A percentile compares a stretch with the other conserved stretches of the same genome.
Conservation (phyloP, 352 stramenopile genomes). For the Lagenidium giganteum region DNA sequence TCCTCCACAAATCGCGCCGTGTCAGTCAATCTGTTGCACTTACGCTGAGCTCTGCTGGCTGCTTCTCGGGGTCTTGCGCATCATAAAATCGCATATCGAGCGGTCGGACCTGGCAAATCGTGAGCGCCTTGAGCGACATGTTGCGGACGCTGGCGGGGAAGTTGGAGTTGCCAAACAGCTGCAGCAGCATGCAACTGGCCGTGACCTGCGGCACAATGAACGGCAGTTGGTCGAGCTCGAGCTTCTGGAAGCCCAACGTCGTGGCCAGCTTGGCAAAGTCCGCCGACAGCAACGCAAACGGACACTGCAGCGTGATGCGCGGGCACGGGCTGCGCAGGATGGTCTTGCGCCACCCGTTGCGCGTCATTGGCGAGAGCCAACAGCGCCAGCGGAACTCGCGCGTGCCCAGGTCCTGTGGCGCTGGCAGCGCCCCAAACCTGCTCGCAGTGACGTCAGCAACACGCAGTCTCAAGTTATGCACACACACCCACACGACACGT, state of each 20-base stretch:
- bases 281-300: constrained; percentile 57
- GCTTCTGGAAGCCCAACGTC: constrained; percentile 57
- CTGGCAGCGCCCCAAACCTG: constrained; percentile 57
- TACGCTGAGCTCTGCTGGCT: constrained; percentile 28
- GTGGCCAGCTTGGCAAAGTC: constrained; percentile 83
- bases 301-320: constrained; percentile 69
- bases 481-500: no score
- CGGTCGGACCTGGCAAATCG: constrained; percentile 61
- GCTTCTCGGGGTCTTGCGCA: constrained; percentile 17
- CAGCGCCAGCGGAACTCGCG: constrained; percentile 78
- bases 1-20: no score
- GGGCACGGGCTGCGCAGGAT: constrained; percentile 58
- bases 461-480: neutral
- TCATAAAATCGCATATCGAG: constrained; percentile 69
- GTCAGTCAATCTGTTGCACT: no score
- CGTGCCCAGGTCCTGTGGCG: constrained; percentile 65
- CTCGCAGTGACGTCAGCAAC: neutral
- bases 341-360: constrained; percentile 40
- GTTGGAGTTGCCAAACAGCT: constrained; percentile 78
- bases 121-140: constrained; percentile 63
- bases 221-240: constrained; percentile 63
- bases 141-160: constrained; percentile 53
- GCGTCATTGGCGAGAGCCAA: constrained; percentile 54
- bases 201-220: constrained; percentile 76
- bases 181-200: constrained; percentile 57